Percentiles rank a stretch among this genome's conserved stretches.
These are phyloP conservation scores for Trichophyton simii DNA, from an alignment of 2,329 filamentous ascomycete species.

Conservation along the genomic window DNA sequence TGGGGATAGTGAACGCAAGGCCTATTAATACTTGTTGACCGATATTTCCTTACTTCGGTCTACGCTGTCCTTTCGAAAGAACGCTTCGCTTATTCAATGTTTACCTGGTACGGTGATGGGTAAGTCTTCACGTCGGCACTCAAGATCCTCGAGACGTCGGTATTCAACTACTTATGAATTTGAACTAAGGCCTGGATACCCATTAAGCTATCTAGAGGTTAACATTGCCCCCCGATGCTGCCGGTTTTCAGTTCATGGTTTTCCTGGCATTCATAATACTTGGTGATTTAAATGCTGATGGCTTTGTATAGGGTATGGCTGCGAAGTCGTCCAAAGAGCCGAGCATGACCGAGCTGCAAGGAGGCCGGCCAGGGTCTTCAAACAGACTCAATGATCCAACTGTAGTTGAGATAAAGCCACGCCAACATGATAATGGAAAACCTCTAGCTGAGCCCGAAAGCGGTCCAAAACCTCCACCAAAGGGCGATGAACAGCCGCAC, in stretches of 20 bases:
- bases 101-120: constrained; percentile 1
- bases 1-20: background rate
- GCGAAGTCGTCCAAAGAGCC: background rate
- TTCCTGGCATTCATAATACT: background rate
- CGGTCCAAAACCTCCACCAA: background rate
- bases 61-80: background rate
- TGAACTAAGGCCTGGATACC: background rate
- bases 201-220: background rate
- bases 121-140: background rate
- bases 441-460: background rate
- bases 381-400: background rate
- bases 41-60: background rate
- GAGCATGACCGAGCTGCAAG: background rate
- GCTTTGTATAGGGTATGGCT: background rate
- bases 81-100: background rate
- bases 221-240: background rate
- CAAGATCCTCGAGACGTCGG: background rate
- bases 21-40: background rate
- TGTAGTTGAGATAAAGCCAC: background rate
- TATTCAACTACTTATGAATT: background rate
- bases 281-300: background rate
- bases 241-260: background rate
- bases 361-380: background rate
- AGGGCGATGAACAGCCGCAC: background rate
- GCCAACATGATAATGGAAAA: background rate